Percentiles rank a stretch among this genome's conserved stretches.
Conservation (phyloP, 805 yeast species). For the Metschnikowia corniflorae region DNA sequence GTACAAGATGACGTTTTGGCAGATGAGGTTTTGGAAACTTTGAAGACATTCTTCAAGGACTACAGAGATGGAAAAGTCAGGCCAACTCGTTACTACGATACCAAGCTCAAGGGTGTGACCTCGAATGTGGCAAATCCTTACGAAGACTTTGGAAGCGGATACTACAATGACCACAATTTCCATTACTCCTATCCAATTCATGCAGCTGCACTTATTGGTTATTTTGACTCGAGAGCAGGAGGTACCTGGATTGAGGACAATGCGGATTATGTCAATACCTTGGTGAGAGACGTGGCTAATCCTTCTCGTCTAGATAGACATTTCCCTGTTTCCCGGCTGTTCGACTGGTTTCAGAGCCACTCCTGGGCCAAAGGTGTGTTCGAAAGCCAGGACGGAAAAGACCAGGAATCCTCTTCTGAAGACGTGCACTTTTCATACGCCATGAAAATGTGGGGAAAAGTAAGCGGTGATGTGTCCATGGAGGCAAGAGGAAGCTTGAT, state of each 20-base stretch:
- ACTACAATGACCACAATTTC: slow-evolving; percentile 84
- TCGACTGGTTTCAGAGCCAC: slow-evolving; percentile 74
- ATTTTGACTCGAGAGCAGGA: slow-evolving; percentile 58
- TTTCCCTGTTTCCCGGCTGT: slow-evolving; percentile 63
- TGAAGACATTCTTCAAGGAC: slow-evolving; percentile 43
- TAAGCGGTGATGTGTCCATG: slow-evolving; percentile 50
- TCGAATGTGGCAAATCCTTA: slow-evolving; percentile 37
- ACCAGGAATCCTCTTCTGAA: slow-evolving; percentile 69
- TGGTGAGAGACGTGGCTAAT: slow-evolving; percentile 67
- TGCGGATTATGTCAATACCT: slow-evolving; percentile 55
- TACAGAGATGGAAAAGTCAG: slow-evolving; percentile 41
- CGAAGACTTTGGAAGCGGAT: slow-evolving; percentile 64
- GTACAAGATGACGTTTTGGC: slow-evolving; percentile 40
- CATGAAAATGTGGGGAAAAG: slow-evolving; percentile 65
- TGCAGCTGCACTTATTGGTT: slow-evolving; percentile 77
- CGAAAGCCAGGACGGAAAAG: slow-evolving; percentile 62
- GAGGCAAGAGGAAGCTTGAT: slow-evolving; percentile 55
- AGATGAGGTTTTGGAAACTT: slow-evolving; percentile 26
- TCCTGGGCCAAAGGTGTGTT: slow-evolving; percentile 72
- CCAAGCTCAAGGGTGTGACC: slow-evolving; percentile 54
- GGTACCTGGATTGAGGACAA: slow-evolving; percentile 49
- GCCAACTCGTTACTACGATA: slow-evolving; percentile 53
- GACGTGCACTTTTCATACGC: slow-evolving; percentile 69
- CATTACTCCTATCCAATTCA: slow-evolving; percentile 82
- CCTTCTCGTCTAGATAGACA: slow-evolving; percentile 49